Percentiles rank a stretch among this genome's conserved stretches.
Evolutionary conservation across 1,284 basidiomycete genomes (phyloP).

Genomic region (Microbotryum silenes-acaulis): DNA sequence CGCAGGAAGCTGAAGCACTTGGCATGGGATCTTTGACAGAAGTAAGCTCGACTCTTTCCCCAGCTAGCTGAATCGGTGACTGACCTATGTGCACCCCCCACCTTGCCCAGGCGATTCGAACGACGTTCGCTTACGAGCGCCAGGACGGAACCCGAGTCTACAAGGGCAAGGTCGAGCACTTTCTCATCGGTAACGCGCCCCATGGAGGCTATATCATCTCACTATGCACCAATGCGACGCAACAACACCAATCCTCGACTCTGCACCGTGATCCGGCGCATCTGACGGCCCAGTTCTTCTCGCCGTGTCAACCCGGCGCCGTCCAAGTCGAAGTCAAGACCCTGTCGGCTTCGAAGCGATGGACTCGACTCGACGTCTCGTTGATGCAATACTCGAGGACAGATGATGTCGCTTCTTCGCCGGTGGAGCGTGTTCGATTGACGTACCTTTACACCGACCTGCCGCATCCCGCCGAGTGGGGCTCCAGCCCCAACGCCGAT

Average conservation of each 20-base stretch:
- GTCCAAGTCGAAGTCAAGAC: constrained; percentile 15
- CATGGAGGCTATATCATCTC: constrained; percentile 27
- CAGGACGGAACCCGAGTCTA: constrained; percentile 3
- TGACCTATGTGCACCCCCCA: not conserved
- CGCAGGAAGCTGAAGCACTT: no score
- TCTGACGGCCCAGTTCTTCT: constrained; percentile 20
- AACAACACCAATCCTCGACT: constrained; percentile 6
- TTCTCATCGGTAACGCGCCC: constrained; percentile 17
- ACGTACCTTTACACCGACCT: no score
- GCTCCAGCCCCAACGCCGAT: not conserved
- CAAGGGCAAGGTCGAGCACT: not conserved
- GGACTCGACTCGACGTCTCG: constrained; percentile 25
- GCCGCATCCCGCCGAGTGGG: no score
- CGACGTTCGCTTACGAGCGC: not conserved
- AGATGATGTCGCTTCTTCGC: not conserved
- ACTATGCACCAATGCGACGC: constrained; percentile 14
- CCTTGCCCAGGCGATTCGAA: not conserved
- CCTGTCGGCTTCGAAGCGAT: constrained; percentile 14
- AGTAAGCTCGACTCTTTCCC: no score
- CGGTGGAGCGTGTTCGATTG: no score
- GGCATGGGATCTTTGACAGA: no score
- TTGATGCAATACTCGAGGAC: constrained; percentile 16
- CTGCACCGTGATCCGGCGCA: constrained; percentile 22
- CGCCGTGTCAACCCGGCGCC: constrained; percentile 7
- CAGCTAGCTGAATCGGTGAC: no score